phyloP scores from a whole-genome alignment of 2,329 filamentous ascomycete species.

The Pseudogymnoascus sp. region DNA sequence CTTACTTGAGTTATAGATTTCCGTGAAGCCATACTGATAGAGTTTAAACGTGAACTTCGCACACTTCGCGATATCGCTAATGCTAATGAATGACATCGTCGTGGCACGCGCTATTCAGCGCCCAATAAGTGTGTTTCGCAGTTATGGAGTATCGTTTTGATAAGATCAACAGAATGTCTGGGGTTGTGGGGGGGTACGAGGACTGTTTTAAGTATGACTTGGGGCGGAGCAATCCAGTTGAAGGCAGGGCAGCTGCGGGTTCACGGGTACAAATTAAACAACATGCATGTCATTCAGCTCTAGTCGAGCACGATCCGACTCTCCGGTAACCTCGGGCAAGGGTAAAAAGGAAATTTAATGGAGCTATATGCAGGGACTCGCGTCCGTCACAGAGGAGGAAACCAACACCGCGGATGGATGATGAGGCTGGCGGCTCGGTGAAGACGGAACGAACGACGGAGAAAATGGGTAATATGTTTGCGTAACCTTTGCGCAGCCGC shows the following conservation, averaged over 20 bases:
- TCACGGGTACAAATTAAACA: not conserved
- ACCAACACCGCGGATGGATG: not conserved
- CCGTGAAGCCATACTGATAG: not conserved
- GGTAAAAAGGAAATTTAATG: not conserved
- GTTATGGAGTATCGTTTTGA: not conserved
- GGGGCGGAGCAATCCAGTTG: not conserved
- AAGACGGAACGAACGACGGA: not conserved
- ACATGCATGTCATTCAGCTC: constrained; percentile 4
- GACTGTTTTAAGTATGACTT: not conserved
- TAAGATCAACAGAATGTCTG: not conserved
- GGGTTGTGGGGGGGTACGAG: not conserved
- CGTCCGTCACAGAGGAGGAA: not conserved
- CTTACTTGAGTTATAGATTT: not conserved
- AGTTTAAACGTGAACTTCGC: not conserved
- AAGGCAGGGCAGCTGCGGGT: not conserved
- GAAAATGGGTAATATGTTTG: not conserved
- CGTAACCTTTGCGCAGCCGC: not conserved
- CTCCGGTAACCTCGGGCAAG: not conserved
- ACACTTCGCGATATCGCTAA: not conserved
- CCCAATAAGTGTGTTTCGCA: constrained; percentile 7
- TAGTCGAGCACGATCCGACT: not conserved
- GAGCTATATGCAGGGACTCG: not conserved
- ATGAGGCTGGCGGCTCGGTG: not conserved
- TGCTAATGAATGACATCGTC: not conserved
- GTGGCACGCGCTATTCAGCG: not conserved